Evolutionary conservation across 495 filamentous ascomycete species (phyloP), one percentile per base, ranked within the genome.

Genomic region (Trypethelium eluteriae): DNA sequence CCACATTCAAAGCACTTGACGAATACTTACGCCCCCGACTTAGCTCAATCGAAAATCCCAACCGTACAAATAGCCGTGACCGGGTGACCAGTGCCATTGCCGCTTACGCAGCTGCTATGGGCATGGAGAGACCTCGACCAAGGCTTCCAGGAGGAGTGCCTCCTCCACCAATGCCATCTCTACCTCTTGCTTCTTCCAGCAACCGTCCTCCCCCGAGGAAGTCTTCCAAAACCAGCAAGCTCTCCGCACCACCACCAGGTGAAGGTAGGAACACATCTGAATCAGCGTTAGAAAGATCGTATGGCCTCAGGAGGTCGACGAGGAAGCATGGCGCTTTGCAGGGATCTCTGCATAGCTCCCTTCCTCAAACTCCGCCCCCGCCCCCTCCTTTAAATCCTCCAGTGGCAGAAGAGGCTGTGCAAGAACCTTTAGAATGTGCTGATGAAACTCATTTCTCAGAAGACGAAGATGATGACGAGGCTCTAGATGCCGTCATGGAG

Each of bases 1-100:
- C 95, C 9, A 96, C 92, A 0, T 97, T 99, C 78, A 98, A 98
- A 74, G 89, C 94, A 2, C 79, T 99, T 38, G 94, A 98, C 72
- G 95, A 99, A 74, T 99, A 97, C 78, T 81, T 99, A 53, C 86
- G 93, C 63, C 94, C 95, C 2, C 82, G 93, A 64, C 96, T 99
- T 64, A 90, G 81, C 70, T 70, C 96, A 32, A 86, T 90, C 0
- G 93, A 98, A 67, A 86, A 92, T 16, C 90, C 94, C 35, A 84
- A 88, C 63, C 81, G 79, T 9, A 81, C 87, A 36, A 83, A 89
- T 68, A 78, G 78, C 59, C 81, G 90, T 34, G 32, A 14, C 14
- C 83, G 84, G 6, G 76, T 91, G 57, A 81, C 84, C 46, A 75
- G 86, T 79, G 80, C 87, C 71, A 73, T 96, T 66, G 83, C 92